Percentiles rank a stretch among this genome's conserved stretches.
phyloP scores from a whole-genome alignment of 768 basidiomycete genomes.

The Podaxis pistillaris region DNA sequence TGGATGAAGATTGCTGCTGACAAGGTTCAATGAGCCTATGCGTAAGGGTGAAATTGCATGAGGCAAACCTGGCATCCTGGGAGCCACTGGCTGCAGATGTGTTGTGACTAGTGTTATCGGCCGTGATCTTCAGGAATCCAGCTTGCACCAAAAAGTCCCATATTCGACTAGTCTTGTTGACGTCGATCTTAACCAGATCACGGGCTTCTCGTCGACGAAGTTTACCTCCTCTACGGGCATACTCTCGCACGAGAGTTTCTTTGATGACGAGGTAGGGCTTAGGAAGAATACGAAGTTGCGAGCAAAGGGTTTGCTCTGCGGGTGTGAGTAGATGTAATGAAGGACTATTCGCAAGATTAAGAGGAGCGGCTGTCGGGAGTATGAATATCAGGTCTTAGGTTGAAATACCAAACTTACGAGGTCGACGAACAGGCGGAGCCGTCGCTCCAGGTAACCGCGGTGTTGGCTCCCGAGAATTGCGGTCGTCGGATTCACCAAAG shows the following conservation, averaged over 20 bases:
- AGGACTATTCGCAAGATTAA: constrained; percentile 89
- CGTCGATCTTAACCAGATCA: constrained; percentile 89
- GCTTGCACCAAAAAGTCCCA: constrained; percentile 93
- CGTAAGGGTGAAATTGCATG: not conserved
- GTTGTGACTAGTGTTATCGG: constrained; percentile 44
- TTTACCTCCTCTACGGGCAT: constrained; percentile 84
- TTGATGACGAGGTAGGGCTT: constrained; percentile 96
- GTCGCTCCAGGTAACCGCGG: constrained; percentile 43
- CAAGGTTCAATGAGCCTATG: not conserved
- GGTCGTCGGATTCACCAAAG: constrained; percentile 47
- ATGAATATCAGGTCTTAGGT: constrained; percentile 2
- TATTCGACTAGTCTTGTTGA: constrained; percentile 87
- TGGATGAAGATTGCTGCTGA: constrained; percentile 18
- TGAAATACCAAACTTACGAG: constrained; percentile 32
- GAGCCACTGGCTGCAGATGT: constrained; percentile 39
- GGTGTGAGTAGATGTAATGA: constrained; percentile 87
- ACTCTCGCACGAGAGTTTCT: constrained; percentile 91
- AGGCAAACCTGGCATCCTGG: constrained; percentile 37
- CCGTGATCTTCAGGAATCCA: constrained; percentile 73
- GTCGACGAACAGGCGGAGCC: constrained; percentile 41
- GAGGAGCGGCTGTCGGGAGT: constrained; percentile 46
- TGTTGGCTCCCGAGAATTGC: constrained; percentile 60
- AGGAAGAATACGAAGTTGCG: constrained; percentile 85
- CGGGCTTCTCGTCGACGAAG: constrained; percentile 85
- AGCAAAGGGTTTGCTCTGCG: constrained; percentile 86